These are phyloP conservation scores for Fraxinus angustifolia DNA, from an alignment of 305 asterid species.

Conservation along the genomic window DNA sequence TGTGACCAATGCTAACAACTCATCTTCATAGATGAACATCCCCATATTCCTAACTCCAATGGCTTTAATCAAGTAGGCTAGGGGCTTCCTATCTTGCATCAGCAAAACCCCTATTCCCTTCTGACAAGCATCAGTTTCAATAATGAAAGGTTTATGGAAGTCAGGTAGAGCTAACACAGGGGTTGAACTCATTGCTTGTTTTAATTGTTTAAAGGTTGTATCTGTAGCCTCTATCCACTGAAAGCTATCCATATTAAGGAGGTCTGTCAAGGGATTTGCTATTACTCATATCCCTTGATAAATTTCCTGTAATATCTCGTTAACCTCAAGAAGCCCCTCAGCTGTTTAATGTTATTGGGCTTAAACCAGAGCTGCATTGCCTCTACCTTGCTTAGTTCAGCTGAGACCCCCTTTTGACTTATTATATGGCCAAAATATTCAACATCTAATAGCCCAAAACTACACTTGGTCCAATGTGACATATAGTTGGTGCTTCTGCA, in stretches of 20 bases:
- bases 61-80: not conserved
- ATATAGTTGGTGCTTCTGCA: not conserved
- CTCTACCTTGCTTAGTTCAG: not conserved
- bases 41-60: not conserved
- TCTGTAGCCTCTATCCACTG: not conserved
- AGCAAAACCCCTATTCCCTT: not conserved
- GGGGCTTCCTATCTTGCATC: not conserved
- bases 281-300: not conserved
- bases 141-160: not conserved
- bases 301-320: not conserved
- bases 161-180: not conserved
- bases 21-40: not conserved
- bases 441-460: not conserved
- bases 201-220: not conserved
- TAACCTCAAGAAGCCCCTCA: not conserved
- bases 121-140: not conserved
- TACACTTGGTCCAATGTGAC: not conserved
- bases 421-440: not conserved
- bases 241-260: not conserved
- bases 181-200: not conserved
- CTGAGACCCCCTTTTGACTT: not conserved
- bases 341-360: not conserved
- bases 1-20: not conserved
- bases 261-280: not conserved
- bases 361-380: not conserved